phyloP scores from a whole-genome alignment of 2,329 filamentous ascomycete species.

The Xylaria sp. region DNA sequence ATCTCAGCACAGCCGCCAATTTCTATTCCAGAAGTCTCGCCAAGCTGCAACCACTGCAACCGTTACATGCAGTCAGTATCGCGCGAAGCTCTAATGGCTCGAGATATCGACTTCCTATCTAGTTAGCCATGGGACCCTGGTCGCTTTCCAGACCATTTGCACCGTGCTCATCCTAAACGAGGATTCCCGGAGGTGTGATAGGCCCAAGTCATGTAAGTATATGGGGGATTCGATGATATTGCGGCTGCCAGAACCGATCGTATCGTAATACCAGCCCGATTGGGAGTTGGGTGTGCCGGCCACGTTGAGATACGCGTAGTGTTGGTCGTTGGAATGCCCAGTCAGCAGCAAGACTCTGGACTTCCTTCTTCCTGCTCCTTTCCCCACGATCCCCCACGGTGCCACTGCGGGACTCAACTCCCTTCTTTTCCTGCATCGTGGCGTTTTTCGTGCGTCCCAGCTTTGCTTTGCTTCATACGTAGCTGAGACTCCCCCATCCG shows the following conservation, averaged over 20 bases:
- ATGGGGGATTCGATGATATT: conserved; percentile 14
- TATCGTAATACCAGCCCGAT: conserved; percentile 18
- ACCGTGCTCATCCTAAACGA: conserved; percentile 29
- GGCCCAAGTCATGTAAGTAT: conserved; percentile 3
- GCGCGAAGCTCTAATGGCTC: conserved; percentile 19
- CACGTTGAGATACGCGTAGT: conserved; percentile 15
- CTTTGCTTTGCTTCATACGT: conserved; percentile 12
- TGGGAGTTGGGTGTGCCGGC: neutral
- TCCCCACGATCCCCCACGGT: conserved; percentile 22
- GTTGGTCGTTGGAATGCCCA: conserved; percentile 19
- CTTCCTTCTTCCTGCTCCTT: neutral
- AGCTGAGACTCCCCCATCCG: conserved; percentile 25
- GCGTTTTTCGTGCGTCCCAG: conserved; percentile 17
- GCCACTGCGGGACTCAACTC: conserved; percentile 13
- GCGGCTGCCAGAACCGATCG: conserved; percentile 28
- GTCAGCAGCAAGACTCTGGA: conserved; percentile 1
- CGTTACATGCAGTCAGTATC: neutral
- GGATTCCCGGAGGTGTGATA: conserved; percentile 29
- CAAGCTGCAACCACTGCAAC: conserved; percentile 20
- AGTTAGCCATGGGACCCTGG: conserved; percentile 17
- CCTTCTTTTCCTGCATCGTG: conserved; percentile 28
- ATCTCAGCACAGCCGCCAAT: conserved; percentile 15
- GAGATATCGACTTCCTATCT: conserved; percentile 23
- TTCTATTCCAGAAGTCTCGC: conserved; percentile 24
- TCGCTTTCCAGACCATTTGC: neutral